A percentile compares a stretch with the other conserved stretches of the same genome.
These are phyloP conservation scores for Coemansia umbellata DNA, from an alignment of 192 early-diverging fungal species.

Conservation along the genomic window DNA sequence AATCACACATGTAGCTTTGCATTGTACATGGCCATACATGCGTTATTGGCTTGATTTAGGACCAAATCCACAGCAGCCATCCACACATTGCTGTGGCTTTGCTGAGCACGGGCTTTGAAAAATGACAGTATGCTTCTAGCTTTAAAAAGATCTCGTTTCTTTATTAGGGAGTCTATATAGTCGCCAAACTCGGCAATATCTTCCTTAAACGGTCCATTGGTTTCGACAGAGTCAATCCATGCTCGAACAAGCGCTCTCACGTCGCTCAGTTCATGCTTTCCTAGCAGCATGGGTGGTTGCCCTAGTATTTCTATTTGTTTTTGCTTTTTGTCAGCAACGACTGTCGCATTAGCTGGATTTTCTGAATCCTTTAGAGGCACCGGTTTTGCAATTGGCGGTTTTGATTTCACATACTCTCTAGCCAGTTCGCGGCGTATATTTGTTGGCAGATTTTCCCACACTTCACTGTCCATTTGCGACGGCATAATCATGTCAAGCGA, in stretches of 20 bases:
- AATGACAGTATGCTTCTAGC: constrained; percentile 10
- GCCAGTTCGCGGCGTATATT: constrained; percentile 37
- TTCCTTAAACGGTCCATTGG: constrained; percentile 14
- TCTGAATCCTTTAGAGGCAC: too few relatives aligned
- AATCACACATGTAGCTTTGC: constrained; percentile 10
- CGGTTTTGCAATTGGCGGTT: too few relatives aligned
- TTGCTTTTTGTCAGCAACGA: too few relatives aligned
- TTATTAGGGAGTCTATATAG: constrained; percentile 28
- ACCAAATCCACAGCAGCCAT: constrained; percentile 4
- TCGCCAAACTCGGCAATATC: constrained; percentile 29
- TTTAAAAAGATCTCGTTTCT: constrained; percentile 12
- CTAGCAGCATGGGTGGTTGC: constrained; percentile 28
- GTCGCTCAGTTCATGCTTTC: constrained; percentile 10
- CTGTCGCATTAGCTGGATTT: too few relatives aligned
- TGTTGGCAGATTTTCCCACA: constrained; percentile 28
- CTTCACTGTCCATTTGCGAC: constrained; percentile 37
- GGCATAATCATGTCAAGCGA: constrained; percentile 34
- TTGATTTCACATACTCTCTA: constrained; percentile 25
- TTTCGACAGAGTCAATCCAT: constrained; percentile 19
- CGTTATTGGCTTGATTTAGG: constrained; percentile 4
- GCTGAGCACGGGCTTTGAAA: constrained; percentile 6
- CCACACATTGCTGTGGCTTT: constrained; percentile 2
- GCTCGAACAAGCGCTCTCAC: constrained; percentile 15
- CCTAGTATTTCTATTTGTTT: too few relatives aligned
- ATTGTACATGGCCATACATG: constrained; percentile 26